Percentiles rank a stretch among this genome's conserved stretches.
Evolutionary conservation across 345 rosid genomes (phyloP).

Genomic region (Carallia pectinifolia): DNA sequence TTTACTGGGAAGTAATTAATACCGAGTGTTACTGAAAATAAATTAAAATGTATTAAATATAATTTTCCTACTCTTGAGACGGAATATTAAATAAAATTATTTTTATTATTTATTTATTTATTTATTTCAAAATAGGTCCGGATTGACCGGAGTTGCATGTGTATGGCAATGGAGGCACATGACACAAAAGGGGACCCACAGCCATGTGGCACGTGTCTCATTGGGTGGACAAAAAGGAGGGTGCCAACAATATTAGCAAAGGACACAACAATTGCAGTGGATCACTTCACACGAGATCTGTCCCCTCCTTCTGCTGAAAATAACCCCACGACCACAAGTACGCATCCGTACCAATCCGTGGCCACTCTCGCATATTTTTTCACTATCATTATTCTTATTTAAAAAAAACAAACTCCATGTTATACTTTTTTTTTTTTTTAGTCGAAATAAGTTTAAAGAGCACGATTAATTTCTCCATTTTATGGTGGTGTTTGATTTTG

Average conservation of each 20-base stretch:
- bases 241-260: too few relatives aligned
- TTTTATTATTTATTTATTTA: neutral
- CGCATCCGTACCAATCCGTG: constrained; percentile 37
- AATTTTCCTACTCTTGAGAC: too few relatives aligned
- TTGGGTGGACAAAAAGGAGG: neutral
- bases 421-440: too few relatives aligned
- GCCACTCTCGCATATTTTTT: constrained; percentile 3
- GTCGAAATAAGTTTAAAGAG: too few relatives aligned
- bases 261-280: neutral
- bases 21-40: too few relatives aligned
- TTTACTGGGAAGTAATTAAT: too few relatives aligned
- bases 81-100: neutral
- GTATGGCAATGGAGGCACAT: neutral
- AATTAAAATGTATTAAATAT: too few relatives aligned
- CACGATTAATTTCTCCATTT: too few relatives aligned
- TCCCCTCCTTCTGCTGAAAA: neutral
- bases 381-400: neutral
- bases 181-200: constrained; percentile 9
- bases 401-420: too few relatives aligned
- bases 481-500: too few relatives aligned
- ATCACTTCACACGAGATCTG: neutral
- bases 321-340: constrained; percentile 5
- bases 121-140: neutral
- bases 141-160: constrained; percentile 7
- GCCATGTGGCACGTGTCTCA: constrained; percentile 16